A percentile compares a stretch with the other conserved stretches of the same genome.
These are phyloP conservation scores for Microbotryomycetes sp. DNA, from an alignment of 1,284 basidiomycete species.

Conservation along the genomic window DNA sequence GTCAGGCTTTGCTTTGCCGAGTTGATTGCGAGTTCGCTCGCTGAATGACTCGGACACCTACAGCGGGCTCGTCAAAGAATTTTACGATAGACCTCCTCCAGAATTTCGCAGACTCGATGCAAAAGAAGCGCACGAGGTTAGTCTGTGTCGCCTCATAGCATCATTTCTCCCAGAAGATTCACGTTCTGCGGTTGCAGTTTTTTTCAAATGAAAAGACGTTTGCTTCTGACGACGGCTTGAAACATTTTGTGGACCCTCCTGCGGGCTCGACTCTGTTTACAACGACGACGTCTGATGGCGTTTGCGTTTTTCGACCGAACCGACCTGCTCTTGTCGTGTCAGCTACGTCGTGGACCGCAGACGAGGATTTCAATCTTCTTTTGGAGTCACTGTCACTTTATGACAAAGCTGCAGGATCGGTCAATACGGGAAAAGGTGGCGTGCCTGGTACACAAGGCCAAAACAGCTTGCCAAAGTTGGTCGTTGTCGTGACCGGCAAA, in stretches of 20 bases:
- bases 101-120: slow-evolving; percentile 65
- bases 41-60: background rate
- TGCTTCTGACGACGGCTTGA: background rate
- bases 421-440: background rate
- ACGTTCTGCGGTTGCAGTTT: too few relatives aligned
- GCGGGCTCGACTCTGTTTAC: slow-evolving; percentile 32
- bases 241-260: background rate
- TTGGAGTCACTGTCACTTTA: slow-evolving; percentile 64
- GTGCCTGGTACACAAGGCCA: background rate
- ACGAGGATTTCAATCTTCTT: slow-evolving; percentile 88
- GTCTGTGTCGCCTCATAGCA: slow-evolving; percentile 26
- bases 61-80: slow-evolving; percentile 68
- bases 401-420: slow-evolving; percentile 52
- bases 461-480: slow-evolving; percentile 60
- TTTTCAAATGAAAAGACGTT: slow-evolving; percentile 45
- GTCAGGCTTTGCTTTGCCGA: slow-evolving; percentile 39
- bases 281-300: slow-evolving; percentile 9
- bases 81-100: slow-evolving; percentile 80
- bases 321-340: slow-evolving; percentile 82
- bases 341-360: slow-evolving; percentile 94
- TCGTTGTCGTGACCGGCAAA: slow-evolving; percentile 86
- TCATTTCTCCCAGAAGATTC: too few relatives aligned
- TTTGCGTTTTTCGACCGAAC: slow-evolving; percentile 50
- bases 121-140: slow-evolving; percentile 65
- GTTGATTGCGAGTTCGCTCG: background rate